Percentiles rank a stretch among this genome's conserved stretches.
Evolutionary conservation across 768 basidiomycete genomes (phyloP).

Genomic region (Mycena epipterygia): DNA sequence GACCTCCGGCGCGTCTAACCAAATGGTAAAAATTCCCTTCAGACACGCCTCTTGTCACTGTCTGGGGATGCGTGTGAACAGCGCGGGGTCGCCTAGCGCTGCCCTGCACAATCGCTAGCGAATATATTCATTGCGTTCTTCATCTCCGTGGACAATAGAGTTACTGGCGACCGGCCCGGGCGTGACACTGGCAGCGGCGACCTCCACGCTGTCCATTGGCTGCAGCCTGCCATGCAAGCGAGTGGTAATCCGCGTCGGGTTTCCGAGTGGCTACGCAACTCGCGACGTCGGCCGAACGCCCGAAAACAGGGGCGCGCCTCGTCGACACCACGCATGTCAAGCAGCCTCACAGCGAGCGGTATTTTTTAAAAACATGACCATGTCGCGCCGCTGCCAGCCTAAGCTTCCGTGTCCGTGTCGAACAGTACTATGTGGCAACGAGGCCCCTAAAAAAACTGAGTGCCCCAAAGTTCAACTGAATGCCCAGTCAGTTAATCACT

Average conservation of each 20-base stretch:
- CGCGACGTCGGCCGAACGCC: slow-evolving; percentile 1
- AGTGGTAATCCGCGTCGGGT: not conserved
- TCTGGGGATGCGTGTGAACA: slow-evolving; percentile 8
- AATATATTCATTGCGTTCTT: not conserved
- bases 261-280: not conserved
- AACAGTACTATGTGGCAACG: not conserved
- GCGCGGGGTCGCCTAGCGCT: not conserved
- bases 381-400: not conserved
- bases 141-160: slow-evolving; percentile 13
- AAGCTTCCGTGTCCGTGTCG: not conserved
- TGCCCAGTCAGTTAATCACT: too few species aligned
- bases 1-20: slow-evolving; percentile 23
- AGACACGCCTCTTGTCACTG: not conserved
- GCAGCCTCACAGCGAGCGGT: not conserved
- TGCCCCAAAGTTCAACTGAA: too few species aligned
- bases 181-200: not conserved
- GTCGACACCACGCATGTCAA: not conserved
- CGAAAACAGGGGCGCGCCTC: not conserved
- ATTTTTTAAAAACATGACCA: too few species aligned
- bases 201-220: not conserved
- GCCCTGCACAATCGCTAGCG: not conserved
- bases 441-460: too few species aligned
- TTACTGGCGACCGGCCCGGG: not conserved
- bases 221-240: not conserved
- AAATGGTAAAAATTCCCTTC: too few species aligned